Evolutionary conservation across 805 yeast genomes (phyloP).

Genomic region (Yamadazyma paraphyllophila): DNA sequence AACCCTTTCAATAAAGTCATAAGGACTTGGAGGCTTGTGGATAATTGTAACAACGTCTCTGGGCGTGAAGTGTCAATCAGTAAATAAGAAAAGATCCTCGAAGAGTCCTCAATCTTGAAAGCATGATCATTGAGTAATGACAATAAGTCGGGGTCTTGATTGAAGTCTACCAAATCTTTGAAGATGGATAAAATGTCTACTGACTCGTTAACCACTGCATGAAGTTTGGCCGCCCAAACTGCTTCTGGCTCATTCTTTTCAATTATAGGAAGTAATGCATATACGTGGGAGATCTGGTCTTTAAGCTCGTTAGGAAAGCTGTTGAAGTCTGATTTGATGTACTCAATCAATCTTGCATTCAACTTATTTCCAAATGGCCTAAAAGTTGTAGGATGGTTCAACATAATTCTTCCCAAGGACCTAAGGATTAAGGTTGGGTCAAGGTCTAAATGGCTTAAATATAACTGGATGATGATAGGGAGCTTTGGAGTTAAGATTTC

Average conservation of each 20-base stretch:
- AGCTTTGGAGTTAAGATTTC: conserved; percentile 81
- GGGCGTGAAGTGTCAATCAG: conserved; percentile 60
- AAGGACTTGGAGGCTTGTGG: conserved; percentile 49
- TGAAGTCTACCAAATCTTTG: conserved; percentile 55
- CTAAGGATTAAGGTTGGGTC: conserved; percentile 33
- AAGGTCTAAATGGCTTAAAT: conserved; percentile 41
- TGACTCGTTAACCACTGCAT: conserved; percentile 49
- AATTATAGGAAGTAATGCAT: conserved; percentile 55
- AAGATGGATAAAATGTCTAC: conserved; percentile 57
- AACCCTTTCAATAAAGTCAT: conserved; percentile 39
- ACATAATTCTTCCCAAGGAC: conserved; percentile 40
- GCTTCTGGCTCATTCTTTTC: conserved; percentile 52
- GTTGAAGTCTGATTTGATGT: conserved; percentile 32
- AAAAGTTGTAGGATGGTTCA: conserved; percentile 71
- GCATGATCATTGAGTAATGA: conserved; percentile 31
- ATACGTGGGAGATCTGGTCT: conserved; percentile 43
- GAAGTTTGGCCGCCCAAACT: conserved; percentile 46
- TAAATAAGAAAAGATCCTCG: conserved; percentile 43
- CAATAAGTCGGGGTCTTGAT: conserved; percentile 51
- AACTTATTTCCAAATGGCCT: conserved; percentile 72
- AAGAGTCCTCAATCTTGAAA: conserved; percentile 21
- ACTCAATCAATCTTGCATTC: conserved; percentile 41
- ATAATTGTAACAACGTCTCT: conserved; percentile 47
- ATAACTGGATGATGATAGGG: conserved; percentile 54
- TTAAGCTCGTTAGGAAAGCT: conserved; percentile 40